Evolutionary conservation across 2,329 filamentous ascomycete genomes (phyloP), one percentile per base, ranked within the genome.

Genomic region (Sclerotinia spermophila): DNA sequence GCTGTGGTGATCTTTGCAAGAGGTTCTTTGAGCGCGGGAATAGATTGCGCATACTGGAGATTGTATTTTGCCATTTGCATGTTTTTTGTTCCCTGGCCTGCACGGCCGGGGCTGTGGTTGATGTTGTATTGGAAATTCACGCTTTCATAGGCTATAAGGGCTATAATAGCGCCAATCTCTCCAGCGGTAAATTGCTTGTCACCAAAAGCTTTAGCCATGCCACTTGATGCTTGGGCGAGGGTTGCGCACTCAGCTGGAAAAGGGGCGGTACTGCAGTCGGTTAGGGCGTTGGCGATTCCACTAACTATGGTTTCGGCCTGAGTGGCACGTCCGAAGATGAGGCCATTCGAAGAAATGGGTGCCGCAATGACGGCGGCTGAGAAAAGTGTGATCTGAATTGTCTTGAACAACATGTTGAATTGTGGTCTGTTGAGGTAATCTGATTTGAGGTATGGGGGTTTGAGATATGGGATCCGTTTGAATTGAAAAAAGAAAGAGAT

Each of bases 11-110:
- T 78, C 70, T 73, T 71, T 2, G 77, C 61, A 7, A 81, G 45
- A 30, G 81, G 72, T 1, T 79, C 75, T 4, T 79, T 77, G 2
- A 90, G 73, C 1, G 78, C 83, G 0, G 82, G 80, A 5, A 86
- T 80, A 0, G 81, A 82, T 1, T 76, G 68, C 7, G 87, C 87
- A 74, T 90, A 91, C 75, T 83, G 75, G 1, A 82, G 73, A 75
- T 90, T 88, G 79, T 81, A 89, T 1, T 79, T 76, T 0, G 86
- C 82, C 67, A 82, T 84, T 79, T 90, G 86, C 89, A 91, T 91
- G 77, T 89, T 89, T 5, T 87, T 81, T 0, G 89, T 90, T 0
- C 88, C 88, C 75, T 90, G 87, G 0, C 89, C 89, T 0, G 87
- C 83, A 0, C 79, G 76, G 21, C 82, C 82, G 0, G 78, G 78